Evolutionary conservation across 1,284 basidiomycete species (phyloP), one percentile per base, ranked within the genome.

Genomic region (Melampsora americana): DNA sequence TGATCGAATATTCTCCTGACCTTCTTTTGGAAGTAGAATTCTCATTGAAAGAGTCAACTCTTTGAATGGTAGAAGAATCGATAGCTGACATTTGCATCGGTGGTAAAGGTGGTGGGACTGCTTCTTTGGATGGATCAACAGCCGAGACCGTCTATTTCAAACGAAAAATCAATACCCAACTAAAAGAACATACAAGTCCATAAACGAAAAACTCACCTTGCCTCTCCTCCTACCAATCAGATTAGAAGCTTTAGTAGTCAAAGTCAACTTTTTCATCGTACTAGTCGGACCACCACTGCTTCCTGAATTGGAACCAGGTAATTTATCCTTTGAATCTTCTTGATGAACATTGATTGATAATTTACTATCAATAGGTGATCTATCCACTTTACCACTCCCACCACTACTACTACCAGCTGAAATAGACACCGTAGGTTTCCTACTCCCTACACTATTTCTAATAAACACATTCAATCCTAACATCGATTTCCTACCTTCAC

Each of bases 191-290:
- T 66, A 79, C 67, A 80, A 20, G 18, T 85, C n/a, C 20, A 53
- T 5, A 16, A 16, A 44, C 14, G 26, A 60, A 81, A 2, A 5
- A 85, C 84, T 82, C 81, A 95, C 94, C 88, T 96, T 96, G 83
- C 95, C 94, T 77, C 95, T 86, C 82, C 90, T 93, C 80, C 94
- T 86, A 42, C 92, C 91, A 86, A 93, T 92, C 80, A 95, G 86
- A 42, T 90, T 90, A 9, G 91, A 92, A 86, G 81, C 91, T 91
- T 83, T 92, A 90, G 78, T 90, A 90, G 61, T 90, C 86, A 81
- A 92, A 90, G 83, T 91, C 92, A 77, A 90, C 87, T 74, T 92
- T 90, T 59, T 77, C 35, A 35, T 35, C 35, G 35, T 35, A 35
- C 35, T 35, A 35, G 35, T 35, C 35, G 35, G 11, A 23, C 65